Conservation (phyloP, 495 filamentous ascomycete genomes). For the Hypoxylon trugodes region DNA sequence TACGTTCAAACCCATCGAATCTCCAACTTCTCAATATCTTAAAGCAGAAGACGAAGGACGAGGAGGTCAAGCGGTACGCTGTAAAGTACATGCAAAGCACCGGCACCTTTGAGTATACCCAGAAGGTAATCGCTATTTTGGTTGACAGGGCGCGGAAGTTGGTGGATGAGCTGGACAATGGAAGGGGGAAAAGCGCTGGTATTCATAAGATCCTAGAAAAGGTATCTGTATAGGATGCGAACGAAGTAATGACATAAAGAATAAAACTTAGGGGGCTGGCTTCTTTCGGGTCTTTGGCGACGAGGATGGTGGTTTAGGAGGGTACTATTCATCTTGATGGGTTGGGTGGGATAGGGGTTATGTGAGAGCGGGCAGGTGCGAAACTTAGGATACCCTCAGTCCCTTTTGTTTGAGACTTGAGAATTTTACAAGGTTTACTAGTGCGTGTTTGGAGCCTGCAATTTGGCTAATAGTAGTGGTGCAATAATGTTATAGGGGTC, state of each 20-base stretch:
- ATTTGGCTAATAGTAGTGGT: no score
- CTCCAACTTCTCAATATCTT: constrained; percentile 90
- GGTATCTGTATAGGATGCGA: constrained; percentile 48
- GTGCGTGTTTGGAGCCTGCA: neutral
- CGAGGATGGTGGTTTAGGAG: neutral
- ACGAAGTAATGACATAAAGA: neutral
- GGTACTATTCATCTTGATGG: neutral
- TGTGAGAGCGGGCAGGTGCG: constrained; percentile 14
- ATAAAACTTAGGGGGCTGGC: neutral
- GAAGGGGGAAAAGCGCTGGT: constrained; percentile 50
- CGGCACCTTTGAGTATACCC: constrained; percentile 88
- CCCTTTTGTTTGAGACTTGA: constrained; percentile 7
- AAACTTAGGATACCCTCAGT: constrained; percentile 40
- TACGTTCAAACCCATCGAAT: constrained; percentile 80
- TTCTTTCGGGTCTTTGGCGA: neutral
- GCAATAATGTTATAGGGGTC: no score
- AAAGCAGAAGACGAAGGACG: constrained; percentile 84
- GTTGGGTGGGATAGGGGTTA: constrained; percentile 7
- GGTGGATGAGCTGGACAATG: constrained; percentile 72
- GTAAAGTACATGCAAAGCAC: constrained; percentile 90
- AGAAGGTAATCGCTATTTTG: constrained; percentile 72
- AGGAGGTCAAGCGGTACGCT: constrained; percentile 90
- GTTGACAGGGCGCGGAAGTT: constrained; percentile 70
- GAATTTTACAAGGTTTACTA: constrained; percentile 1
- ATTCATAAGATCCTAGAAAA: constrained; percentile 63